Percentiles rank a stretch among this genome's conserved stretches.
These are phyloP conservation scores for Dicorynia guianensis DNA, from an alignment of 306 rosid species.

Conservation along the genomic window DNA sequence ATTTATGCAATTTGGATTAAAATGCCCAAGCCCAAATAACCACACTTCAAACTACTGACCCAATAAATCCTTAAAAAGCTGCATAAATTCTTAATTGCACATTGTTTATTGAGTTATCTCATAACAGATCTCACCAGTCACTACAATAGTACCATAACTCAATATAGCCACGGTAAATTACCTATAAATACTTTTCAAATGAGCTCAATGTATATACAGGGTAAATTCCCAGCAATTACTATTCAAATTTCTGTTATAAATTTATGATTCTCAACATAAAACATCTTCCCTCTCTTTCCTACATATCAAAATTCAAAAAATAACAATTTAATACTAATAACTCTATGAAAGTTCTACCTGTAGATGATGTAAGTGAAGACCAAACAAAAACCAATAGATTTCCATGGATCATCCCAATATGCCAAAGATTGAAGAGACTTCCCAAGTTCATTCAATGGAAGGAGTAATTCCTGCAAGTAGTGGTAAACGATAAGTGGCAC, in stretches of 20 bases:
- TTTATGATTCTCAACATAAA: slow-evolving; percentile 11
- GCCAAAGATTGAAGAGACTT: slow-evolving; percentile 76
- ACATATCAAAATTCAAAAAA: background rate
- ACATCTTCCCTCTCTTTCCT: background rate
- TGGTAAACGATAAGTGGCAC: slow-evolving; percentile 29
- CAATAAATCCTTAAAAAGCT: too few relatives aligned
- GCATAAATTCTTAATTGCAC: too few relatives aligned
- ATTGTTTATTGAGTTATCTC: too few relatives aligned
- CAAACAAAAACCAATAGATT: slow-evolving; percentile 75
- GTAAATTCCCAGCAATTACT: background rate
- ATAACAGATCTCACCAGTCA: too few relatives aligned
- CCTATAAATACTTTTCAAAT: background rate
- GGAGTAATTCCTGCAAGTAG: slow-evolving; percentile 81
- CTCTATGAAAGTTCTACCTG: slow-evolving; percentile 64
- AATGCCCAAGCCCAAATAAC: too few relatives aligned
- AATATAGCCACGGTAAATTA: slow-evolving; percentile 6
- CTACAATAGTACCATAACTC: background rate
- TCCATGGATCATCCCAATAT: slow-evolving; percentile 86
- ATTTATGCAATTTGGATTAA: too few relatives aligned
- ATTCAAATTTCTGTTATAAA: slow-evolving; percentile 1
- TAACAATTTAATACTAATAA: slow-evolving; percentile 21
- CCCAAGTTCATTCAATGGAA: slow-evolving; percentile 74
- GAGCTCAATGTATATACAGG: too few relatives aligned
- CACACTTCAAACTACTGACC: too few relatives aligned
- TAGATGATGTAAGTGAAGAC: slow-evolving; percentile 70